Conservation (phyloP, 108 stramenopile species). For the Nitzschia inconspicua region DNA sequence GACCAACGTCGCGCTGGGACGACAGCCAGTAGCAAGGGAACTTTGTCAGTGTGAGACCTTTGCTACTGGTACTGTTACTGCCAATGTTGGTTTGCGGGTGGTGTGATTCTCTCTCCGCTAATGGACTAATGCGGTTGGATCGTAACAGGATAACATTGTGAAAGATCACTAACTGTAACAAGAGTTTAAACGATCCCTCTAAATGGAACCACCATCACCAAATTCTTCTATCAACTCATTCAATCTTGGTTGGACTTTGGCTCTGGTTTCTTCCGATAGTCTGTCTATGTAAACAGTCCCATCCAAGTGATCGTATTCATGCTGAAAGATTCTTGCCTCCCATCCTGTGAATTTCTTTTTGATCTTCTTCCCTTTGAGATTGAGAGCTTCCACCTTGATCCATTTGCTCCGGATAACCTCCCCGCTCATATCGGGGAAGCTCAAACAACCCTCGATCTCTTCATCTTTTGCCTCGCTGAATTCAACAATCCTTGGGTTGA, state of each 20-base stretch:
- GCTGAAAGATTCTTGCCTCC: conserved; percentile 93
- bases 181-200: conserved; percentile 4
- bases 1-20: conserved; percentile 74
- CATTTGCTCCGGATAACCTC: conserved; percentile 74
- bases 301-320: conserved; percentile 98
- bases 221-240: conserved; percentile 68
- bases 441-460: conserved; percentile 88
- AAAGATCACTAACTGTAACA: too few species aligned
- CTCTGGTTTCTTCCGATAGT: conserved; percentile 57
- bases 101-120: too few species aligned
- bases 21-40: conserved; percentile 85
- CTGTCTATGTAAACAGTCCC: conserved; percentile 81
- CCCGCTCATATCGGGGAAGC: conserved; percentile 91
- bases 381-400: conserved; percentile 84
- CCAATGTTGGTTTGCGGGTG: too few species aligned
- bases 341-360: conserved; percentile 84
- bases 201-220: conserved; percentile 71
- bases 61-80: too few species aligned
- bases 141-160: too few species aligned
- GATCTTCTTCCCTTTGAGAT: conserved; percentile 69
- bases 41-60: conserved; percentile 83
- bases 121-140: too few species aligned
- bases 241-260: conserved; percentile 54
- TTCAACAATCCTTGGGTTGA: conserved; percentile 86
- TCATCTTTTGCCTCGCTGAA: conserved; percentile 55